phyloP scores from a whole-genome alignment of 768 basidiomycete species.

The Gloeopeniophorella convolvens region DNA sequence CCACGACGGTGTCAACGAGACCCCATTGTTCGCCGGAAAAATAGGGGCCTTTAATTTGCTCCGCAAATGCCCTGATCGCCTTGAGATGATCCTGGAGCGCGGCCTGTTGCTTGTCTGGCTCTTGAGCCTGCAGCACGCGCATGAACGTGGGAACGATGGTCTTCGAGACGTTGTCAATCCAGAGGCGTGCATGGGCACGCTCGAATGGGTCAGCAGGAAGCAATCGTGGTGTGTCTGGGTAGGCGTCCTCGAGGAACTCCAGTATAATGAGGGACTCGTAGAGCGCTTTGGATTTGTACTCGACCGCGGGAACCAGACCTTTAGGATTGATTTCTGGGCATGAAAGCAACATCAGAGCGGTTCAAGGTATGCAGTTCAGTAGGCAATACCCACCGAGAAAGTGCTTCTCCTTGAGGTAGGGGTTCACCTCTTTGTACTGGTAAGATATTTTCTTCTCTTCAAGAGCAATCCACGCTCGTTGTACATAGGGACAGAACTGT shows the following conservation, averaged over 20 bases:
- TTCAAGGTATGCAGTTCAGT: neutral
- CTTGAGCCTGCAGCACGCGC: constrained; percentile 37
- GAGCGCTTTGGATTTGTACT: constrained; percentile 45
- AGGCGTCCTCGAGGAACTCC: constrained; percentile 64
- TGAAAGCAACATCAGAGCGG: constrained; percentile 19
- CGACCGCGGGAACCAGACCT: constrained; percentile 59
- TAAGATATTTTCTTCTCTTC: constrained; percentile 64
- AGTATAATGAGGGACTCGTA: constrained; percentile 60
- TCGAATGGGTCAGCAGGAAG: constrained; percentile 46
- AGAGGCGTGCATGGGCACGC: constrained; percentile 47
- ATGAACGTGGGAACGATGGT: constrained; percentile 45
- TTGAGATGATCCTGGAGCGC: constrained; percentile 34
- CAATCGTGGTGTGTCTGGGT: constrained; percentile 43
- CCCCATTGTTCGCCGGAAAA: constrained; percentile 51
- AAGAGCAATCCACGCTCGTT: constrained; percentile 58
- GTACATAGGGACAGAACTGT: constrained; percentile 54
- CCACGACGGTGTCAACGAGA: constrained; percentile 47
- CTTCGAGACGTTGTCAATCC: constrained; percentile 52
- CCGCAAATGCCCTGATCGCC: constrained; percentile 32
- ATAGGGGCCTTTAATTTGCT: constrained; percentile 42
- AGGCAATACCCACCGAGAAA: constrained; percentile 47
- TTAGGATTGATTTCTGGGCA: constrained; percentile 58
- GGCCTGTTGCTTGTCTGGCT: constrained; percentile 30
- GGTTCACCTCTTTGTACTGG: constrained; percentile 61
- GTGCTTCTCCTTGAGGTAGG: constrained; percentile 59